Base-by-base conservation (phyloP, 495 filamentous ascomycete genomes). In the Tuber umbilicatum region DNA sequence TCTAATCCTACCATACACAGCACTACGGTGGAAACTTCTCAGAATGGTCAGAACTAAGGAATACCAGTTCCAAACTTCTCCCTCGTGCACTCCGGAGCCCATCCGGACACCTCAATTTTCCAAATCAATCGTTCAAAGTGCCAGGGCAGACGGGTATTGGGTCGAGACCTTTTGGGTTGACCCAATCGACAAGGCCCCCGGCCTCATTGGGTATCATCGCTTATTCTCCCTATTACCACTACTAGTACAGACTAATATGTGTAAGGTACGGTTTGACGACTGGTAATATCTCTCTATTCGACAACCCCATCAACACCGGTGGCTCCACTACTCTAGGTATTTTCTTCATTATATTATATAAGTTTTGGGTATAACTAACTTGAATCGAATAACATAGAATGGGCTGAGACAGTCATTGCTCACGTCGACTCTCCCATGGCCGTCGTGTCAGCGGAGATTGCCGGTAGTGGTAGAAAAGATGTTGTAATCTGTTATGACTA, bases 101-200 rank as follows among this genome's bases (percentile, higher is more conserved):
- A 0, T 60, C 50, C n/a, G 0, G n/a, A 45, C 73, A 16, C 77
- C 76, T 43, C 60, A 31, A 7, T 79, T 78, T 70, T 43, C 38
- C n/a, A 74, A 68, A 45, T 67, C 70, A 17, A 70, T 70, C 39
- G 45, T 80, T n/a, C 69, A 80, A 35, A 39, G 41, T 21, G 60
- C 77, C 0, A 78, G 79, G 43, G 71, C 21, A 10, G 79, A 81
- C 37, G 75, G 79, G 10, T 81, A 81, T 50, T 81, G 79, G 79
- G 45, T 81, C 31, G 79, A 81, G 72, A 81, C 79, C 38, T 81
- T 78, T 55, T 72, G 69, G 60, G 71, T 75, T 40, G 73, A 78
- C 38, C 41, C 45, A 21, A 43, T 7, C 0, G 75, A 81, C 71
- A 72, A 75, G 16, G 60, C n/a, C 14, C 75, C 79, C 14, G 75